Base-by-base conservation (phyloP, 352 stramenopile species). In the Globisporangium heterothallicum region DNA sequence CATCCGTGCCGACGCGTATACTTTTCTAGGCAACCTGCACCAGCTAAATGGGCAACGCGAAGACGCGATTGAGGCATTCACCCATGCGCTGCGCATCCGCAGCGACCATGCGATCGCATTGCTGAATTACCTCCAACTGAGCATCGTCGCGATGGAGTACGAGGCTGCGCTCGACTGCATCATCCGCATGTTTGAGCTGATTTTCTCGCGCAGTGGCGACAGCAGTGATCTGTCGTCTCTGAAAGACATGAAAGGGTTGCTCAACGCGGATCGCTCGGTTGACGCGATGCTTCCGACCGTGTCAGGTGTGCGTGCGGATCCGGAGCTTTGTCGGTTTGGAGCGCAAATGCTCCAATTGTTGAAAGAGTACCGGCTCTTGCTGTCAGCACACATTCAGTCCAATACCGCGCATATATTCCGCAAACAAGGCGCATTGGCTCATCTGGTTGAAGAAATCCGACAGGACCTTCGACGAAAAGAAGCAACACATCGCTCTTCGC, bases 41-140 rank as follows among this genome's bases (percentile, higher is more conserved):
- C 67, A 76, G 40, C 52, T 78, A 4, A 68, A 80, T 18, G 72
- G 64, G 6, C 45, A 78, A 40, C 21, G 44, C 7, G 9, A 21
- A 0, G 56, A 76, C 10, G 72, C 72, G 0, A 29, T 56, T n/a
- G 26, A 19, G 0, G 58, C 53, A 16, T 80, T 77, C 10, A 51
- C 57, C 0, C 59, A 58, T 4, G 61, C 67, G 12, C 47, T 84
- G n/a, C 46, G 57, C 1, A 32, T 77, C 6, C 67, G 67, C 38
- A 60, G 25, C 27, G 67, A 80, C n/a, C 66, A 84, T 46, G 24
- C 58, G 2, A 54, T 72, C 8, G 72, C 70, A 13, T 56, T 73
- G 25, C 58, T 84, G 22, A 84, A 84, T 41, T 69, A 61, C n/a
- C 49, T 79, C 2, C 69, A 80, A 56, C 43, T 79, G 12, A 64